Conservation (phyloP, 768 basidiomycete genomes). For the Baorangia bicolor region DNA sequence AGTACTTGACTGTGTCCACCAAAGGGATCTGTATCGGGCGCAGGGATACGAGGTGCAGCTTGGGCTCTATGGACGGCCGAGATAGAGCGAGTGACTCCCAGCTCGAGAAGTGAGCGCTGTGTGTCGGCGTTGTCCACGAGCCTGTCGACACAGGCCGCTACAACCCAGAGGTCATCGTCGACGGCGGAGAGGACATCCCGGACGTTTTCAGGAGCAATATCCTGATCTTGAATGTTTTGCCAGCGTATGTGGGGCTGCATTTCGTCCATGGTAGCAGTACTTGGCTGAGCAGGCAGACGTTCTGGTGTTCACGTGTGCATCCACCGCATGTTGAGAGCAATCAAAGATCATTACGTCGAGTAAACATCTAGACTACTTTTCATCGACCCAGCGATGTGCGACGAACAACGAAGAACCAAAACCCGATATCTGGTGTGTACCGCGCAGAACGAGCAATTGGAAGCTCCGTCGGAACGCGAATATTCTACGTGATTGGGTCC, state of each 20-base stretch:
- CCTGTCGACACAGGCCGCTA: slow-evolving; percentile 70
- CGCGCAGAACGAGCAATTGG: slow-evolving; percentile 3
- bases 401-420: slow-evolving; percentile 44
- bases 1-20: slow-evolving; percentile 30
- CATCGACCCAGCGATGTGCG: slow-evolving; percentile 6
- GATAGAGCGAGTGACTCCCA: slow-evolving; percentile 62
- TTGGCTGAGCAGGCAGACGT: background rate
- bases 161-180: slow-evolving; percentile 73
- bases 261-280: slow-evolving; percentile 35
- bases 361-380: slow-evolving; percentile 33
- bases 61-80: slow-evolving; percentile 47
- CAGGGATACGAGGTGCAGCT: slow-evolving; percentile 32
- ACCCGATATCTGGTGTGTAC: slow-evolving; percentile 25
- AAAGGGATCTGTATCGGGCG: slow-evolving; percentile 20
- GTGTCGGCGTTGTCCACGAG: slow-evolving; percentile 54
- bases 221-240: slow-evolving; percentile 53
- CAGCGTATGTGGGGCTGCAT: slow-evolving; percentile 48
- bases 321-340: background rate
- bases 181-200: slow-evolving; percentile 48
- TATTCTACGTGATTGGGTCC: slow-evolving; percentile 10
- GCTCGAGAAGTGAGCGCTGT: slow-evolving; percentile 57
- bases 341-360: background rate
- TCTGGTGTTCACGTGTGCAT: slow-evolving; percentile 1
- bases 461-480: background rate
- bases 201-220: slow-evolving; percentile 53